Evolutionary conservation across 2,329 filamentous ascomycete species (phyloP).

Genomic region (Phyllosticta citribraziliensis): DNA sequence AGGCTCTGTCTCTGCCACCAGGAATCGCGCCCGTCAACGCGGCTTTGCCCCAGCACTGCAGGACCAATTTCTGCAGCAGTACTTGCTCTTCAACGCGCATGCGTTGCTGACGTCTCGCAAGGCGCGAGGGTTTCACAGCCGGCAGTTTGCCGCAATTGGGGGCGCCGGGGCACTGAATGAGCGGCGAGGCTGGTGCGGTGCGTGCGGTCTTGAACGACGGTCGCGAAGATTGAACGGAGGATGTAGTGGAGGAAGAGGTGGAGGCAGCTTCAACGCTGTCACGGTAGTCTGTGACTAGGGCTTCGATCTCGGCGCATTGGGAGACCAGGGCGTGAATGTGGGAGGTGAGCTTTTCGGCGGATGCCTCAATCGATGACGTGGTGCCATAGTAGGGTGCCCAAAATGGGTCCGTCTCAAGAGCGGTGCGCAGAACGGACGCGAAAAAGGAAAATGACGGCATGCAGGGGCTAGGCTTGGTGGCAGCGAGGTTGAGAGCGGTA

Average conservation of each 20-base stretch:
- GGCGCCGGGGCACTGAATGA: neutral
- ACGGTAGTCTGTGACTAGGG: constrained; percentile 21
- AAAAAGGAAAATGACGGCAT: constrained; percentile 12
- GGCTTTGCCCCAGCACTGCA: constrained; percentile 33
- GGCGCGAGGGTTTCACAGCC: constrained; percentile 29
- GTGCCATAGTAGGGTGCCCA: constrained; percentile 31
- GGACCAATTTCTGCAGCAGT: constrained; percentile 31
- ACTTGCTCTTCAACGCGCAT: constrained; percentile 35
- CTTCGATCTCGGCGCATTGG: constrained; percentile 34
- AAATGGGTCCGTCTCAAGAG: constrained; percentile 32
- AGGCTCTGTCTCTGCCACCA: constrained; percentile 1
- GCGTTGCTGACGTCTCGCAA: constrained; percentile 36
- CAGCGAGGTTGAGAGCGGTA: constrained; percentile 38
- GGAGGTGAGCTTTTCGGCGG: constrained; percentile 32
- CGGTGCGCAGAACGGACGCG: constrained; percentile 28
- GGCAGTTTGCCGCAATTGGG: constrained; percentile 1
- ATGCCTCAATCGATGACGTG: constrained; percentile 34
- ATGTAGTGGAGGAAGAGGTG: constrained; percentile 10
- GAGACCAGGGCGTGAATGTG: constrained; percentile 38
- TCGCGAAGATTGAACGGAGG: neutral
- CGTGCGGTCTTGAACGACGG: neutral
- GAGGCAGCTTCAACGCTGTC: constrained; percentile 16
- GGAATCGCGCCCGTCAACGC: neutral
- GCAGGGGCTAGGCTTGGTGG: constrained; percentile 16
- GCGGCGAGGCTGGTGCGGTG: neutral